Evolutionary conservation across 495 filamentous ascomycete genomes (phyloP), one percentile per base, ranked within the genome.

Genomic region (Bombardia bombarda): DNA sequence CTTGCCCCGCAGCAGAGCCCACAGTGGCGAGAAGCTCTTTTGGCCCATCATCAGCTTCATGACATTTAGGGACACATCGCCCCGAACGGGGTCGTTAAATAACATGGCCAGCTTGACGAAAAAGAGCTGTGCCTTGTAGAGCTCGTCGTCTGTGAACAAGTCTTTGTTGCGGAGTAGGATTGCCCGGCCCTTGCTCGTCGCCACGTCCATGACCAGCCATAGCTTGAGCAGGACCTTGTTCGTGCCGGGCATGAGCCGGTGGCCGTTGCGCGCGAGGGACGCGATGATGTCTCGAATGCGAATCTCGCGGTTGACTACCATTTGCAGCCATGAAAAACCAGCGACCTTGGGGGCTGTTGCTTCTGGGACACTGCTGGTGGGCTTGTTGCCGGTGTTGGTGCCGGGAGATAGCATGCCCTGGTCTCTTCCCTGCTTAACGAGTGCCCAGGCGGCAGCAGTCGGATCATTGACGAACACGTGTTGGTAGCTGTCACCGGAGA

Each of bases 191-290:
- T 39, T 28, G 38, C 65, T 79, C 16, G 74, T 75, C 1, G 68
- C 51, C 4, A 76, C 52, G 47, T 86, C 82, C 67, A 86, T 77
- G 19, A 79, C 45, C 22, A 83, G 71, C 83, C 83, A 86, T 18
- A 83, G 52, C 57, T 83, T 82, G 48, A 70, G 69, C 30, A 86
- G 53, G 14, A 67, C 61, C 3, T 57, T 18, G 16, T 58, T 42
- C 17, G 68, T 67, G 19, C 58, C 49, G 1, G 28, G 13, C 8
- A 79, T 80, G 9, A 81, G 49, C n/a, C 67, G 56, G 25, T 73
- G 70, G 7, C 80, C 75, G 16, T 66, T 51, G 3, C 66, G 45
- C 1, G 65, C 68, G 20, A 88, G 60, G 8, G 56, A 48, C 12
- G 64, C 60, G 16, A 83, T 48, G 48, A 87, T 83, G 40, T 79